These are phyloP conservation scores for Allium fistulosum DNA, from an alignment of 106 monocot genomes.

Conservation along the genomic window DNA sequence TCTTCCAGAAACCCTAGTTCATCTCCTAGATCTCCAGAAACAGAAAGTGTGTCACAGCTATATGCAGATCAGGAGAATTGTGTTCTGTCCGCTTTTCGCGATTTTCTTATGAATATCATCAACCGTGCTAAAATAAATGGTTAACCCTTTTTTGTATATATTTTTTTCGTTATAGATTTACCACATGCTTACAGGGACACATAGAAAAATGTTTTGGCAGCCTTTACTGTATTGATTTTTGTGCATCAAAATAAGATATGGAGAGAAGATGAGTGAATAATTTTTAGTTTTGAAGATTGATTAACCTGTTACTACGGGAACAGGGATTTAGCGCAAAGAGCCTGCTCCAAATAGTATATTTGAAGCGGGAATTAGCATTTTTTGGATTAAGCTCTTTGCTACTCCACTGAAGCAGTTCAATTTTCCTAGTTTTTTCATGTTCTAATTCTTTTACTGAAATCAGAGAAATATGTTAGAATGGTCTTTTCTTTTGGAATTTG, in stretches of 20 bases:
- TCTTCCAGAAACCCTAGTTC: slow-evolving; percentile 14
- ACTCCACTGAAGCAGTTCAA: no score
- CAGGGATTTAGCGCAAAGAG: no score
- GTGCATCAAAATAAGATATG: no score
- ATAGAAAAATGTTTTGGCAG: background rate
- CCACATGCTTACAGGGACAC: background rate
- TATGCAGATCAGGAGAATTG: slow-evolving; percentile 63
- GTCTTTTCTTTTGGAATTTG: no score
- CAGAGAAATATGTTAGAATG: no score
- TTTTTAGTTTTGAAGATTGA: background rate
- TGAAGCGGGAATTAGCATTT: no score
- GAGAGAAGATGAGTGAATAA: background rate
- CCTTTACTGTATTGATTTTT: no score
- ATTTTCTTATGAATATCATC: slow-evolving; percentile 47
- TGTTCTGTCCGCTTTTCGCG: slow-evolving; percentile 48
- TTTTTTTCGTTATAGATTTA: background rate
- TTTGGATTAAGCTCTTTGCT: no score
- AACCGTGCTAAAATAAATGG: slow-evolving; percentile 56
- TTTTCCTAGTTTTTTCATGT: no score
- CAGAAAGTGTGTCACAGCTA: slow-evolving; percentile 31
- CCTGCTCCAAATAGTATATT: no score
- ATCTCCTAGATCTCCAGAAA: slow-evolving; percentile 18
- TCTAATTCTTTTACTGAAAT: no score
- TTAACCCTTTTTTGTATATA: slow-evolving; percentile 6
- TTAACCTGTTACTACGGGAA: background rate